Base-by-base conservation (phyloP, 345 rosid species). In the Acer yangbiense region DNA sequence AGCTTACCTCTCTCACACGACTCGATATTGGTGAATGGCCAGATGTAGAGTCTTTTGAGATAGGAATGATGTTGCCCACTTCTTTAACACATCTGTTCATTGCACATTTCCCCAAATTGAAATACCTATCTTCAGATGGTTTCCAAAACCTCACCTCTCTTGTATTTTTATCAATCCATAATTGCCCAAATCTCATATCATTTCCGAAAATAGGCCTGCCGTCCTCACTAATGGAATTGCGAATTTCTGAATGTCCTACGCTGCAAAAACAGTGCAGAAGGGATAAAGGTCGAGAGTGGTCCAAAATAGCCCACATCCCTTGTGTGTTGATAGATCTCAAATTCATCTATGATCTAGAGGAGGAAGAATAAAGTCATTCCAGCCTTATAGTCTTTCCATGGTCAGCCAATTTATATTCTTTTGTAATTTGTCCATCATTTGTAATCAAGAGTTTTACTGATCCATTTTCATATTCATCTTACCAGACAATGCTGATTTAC, bases 11-110 rank as follows among this genome's bases (percentile, higher is more conserved):
- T 41, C 83, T 80, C 46, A n/a, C 17, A 60, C 4, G 14, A 5
- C 72, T 76, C 4, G 0, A n/a, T 2, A 29, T 80, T 12, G 1
- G 58, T 13, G 76, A 68, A 65, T 55, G 61, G 9, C 32, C 80
- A 46, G 57, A 80, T 35, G 55, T 64, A 60, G 23, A 58, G 35
- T 71, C 76, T 12, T 80, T 80, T 66, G 83, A 67, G 27, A 76
- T 18, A 55, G 68, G 68, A 13, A 65, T 66, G 77, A 32, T 65
- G 69, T 43, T 80, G 65, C 80, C 83, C 50, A 18, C 41, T 50
- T 50, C 55, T 50, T 50, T 50, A 50, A 50, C 55, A 13, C 17
- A 50, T 0, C 55, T 50, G 55, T 0, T 0, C 55, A 13, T 50
- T 13, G 3, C 4, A 11, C n/a, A 3, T 1, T 50, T 11, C 1